Conservation (phyloP, 805 yeast species). For the Groenewaldozyma salmanticensis region DNA sequence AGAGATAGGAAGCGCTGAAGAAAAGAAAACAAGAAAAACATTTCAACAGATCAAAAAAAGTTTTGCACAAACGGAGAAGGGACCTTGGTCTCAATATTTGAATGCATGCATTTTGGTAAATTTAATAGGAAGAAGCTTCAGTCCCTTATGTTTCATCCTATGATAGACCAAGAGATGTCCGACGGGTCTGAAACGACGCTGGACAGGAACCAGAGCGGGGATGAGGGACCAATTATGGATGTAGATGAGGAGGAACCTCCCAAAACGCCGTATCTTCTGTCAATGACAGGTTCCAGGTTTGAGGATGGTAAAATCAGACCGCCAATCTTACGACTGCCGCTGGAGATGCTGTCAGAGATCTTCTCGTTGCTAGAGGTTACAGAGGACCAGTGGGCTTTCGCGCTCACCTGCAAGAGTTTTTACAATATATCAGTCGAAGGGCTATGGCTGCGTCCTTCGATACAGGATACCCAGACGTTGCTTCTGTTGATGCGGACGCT, state of each 20-base stretch:
- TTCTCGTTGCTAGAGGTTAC: conserved; percentile 13
- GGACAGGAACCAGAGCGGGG: not conserved
- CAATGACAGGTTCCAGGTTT: too few species aligned
- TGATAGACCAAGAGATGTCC: not conserved
- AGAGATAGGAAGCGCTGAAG: too few species aligned
- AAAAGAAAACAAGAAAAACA: too few species aligned
- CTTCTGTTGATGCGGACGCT: conserved; percentile 47
- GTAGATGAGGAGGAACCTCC: not conserved
- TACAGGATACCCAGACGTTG: conserved; percentile 42
- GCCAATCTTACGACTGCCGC: conserved; percentile 30
- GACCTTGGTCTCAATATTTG: too few species aligned
- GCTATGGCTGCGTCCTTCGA: conserved; percentile 80
- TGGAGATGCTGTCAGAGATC: conserved; percentile 30
- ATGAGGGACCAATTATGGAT: not conserved
- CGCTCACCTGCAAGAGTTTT: conserved; percentile 75
- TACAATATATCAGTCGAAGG: conserved; percentile 67
- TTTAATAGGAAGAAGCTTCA: too few species aligned
- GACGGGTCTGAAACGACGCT: not conserved
- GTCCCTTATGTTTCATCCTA: too few species aligned
- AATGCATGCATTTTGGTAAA: too few species aligned
- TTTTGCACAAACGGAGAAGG: too few species aligned
- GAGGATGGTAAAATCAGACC: too few species aligned
- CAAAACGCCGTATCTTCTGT: not conserved
- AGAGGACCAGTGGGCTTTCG: conserved; percentile 21
- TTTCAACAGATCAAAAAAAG: too few species aligned